phyloP scores from a whole-genome alignment of 2,329 filamentous ascomycete species.

The Aureobasidium lini region DNA sequence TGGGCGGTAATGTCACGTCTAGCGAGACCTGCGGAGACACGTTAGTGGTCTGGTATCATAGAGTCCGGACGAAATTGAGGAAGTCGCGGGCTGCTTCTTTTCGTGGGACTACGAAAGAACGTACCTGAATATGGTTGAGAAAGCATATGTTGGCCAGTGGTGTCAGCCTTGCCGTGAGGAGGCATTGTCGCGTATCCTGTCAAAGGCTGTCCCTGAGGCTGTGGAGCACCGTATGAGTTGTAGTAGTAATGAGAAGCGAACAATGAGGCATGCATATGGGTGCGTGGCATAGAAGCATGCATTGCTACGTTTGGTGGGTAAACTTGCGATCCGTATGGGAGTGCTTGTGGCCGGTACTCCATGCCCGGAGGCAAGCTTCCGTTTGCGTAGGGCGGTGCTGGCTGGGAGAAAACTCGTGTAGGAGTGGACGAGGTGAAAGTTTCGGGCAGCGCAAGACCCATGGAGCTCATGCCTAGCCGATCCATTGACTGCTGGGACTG shows the following conservation, averaged over 20 bases:
- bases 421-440: neutral
- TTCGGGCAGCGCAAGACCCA: constrained; percentile 1
- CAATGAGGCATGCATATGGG: neutral
- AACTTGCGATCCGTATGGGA: neutral
- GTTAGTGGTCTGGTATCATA: neutral
- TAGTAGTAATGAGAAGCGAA: neutral
- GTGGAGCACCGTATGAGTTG: neutral
- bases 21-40: neutral
- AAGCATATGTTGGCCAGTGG: neutral
- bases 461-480: constrained; percentile 5
- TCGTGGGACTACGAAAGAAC: neutral
- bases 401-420: neutral
- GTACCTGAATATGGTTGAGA: neutral
- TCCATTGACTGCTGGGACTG: neutral
- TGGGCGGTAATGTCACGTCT: constrained; percentile 2
- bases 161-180: neutral
- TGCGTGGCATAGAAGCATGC: neutral
- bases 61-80: neutral
- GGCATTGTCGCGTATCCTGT: neutral
- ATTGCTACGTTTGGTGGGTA: neutral
- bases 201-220: neutral
- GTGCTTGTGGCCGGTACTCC: neutral
- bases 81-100: too few species aligned
- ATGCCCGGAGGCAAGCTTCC: neutral
- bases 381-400: neutral